These are phyloP conservation scores for Graphilbum ipis-grandicollis DNA, from an alignment of 2,329 filamentous ascomycete genomes.

Conservation along the genomic window DNA sequence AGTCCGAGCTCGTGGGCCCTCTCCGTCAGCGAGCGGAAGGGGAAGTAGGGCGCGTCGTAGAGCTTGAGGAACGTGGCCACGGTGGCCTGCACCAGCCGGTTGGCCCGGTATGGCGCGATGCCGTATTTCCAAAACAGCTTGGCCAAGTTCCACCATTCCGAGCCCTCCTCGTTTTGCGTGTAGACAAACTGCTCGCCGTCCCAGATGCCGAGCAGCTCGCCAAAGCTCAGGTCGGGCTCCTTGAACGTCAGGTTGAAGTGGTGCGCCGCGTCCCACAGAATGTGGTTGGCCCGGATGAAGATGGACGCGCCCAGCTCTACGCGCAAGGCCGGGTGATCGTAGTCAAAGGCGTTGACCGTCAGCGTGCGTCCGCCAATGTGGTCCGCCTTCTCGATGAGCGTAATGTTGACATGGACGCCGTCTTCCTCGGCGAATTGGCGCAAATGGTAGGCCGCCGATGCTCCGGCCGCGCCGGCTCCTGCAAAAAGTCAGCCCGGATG, in stretches of 20 bases:
- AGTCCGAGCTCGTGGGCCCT: constrained; percentile 52
- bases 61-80: constrained; percentile 60
- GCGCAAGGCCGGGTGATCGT: constrained; percentile 45
- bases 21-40: constrained; percentile 60
- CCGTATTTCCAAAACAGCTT: constrained; percentile 81
- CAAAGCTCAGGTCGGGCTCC: constrained; percentile 26
- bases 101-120: constrained; percentile 54
- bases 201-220: constrained; percentile 60
- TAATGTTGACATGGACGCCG: constrained; percentile 55
- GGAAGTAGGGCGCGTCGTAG: constrained; percentile 70
- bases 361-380: constrained; percentile 76
- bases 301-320: constrained; percentile 86
- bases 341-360: constrained; percentile 59
- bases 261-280: constrained; percentile 56
- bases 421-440: constrained; percentile 48
- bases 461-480: constrained; percentile 82
- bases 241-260: constrained; percentile 50
- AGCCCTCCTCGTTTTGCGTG: constrained; percentile 37
- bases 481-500: not conserved
- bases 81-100: constrained; percentile 52
- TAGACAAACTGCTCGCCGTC: constrained; percentile 63
- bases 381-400: constrained; percentile 64
- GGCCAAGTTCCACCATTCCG: constrained; percentile 62
- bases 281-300: constrained; percentile 72
- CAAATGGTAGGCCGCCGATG: constrained; percentile 74